Conservation (phyloP, 169 alveolate species). For the Plasmodium billcollinsi region DNA sequence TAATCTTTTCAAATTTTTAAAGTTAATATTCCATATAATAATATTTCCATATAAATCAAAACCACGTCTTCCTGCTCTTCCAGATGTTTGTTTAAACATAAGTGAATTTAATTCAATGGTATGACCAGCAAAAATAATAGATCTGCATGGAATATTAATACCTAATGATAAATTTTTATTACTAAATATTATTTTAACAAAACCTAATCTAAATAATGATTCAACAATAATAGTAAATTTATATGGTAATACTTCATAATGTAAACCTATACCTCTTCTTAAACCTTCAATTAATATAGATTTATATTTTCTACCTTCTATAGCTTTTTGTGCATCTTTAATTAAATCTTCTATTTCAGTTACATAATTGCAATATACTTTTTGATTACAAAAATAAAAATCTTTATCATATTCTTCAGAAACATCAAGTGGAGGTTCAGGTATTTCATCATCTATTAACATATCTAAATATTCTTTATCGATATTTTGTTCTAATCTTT, state of each 20-base stretch:
- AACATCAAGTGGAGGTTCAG: conserved; percentile 89
- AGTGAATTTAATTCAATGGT: conserved; percentile 89
- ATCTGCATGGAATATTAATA: conserved; percentile 93
- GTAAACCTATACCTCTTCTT: conserved; percentile 93
- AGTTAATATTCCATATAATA: conserved; percentile 91
- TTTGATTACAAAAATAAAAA: conserved; percentile 87
- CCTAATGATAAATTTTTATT: conserved; percentile 93
- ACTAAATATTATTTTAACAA: conserved; percentile 88
- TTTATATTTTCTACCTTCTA: conserved; percentile 81
- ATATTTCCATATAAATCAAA: conserved; percentile 93
- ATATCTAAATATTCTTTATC: conserved; percentile 83
- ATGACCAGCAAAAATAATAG: conserved; percentile 91
- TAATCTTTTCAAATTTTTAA: conserved; percentile 85
- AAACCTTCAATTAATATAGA: conserved; percentile 87
- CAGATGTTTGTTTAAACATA: conserved; percentile 93
- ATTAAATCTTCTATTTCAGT: conserved; percentile 85
- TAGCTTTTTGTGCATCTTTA: conserved; percentile 82
- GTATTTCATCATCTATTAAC: conserved; percentile 84
- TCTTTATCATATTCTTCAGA: conserved; percentile 92
- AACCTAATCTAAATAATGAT: conserved; percentile 90
- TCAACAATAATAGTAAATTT: conserved; percentile 88
- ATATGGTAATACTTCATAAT: conserved; percentile 91
- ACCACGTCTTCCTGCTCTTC: conserved; percentile 95
- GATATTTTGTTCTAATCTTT: conserved; percentile 89
- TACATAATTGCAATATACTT: conserved; percentile 81